phyloP scores from a whole-genome alignment of 768 basidiomycete genomes.

The Mycena filopes region DNA sequence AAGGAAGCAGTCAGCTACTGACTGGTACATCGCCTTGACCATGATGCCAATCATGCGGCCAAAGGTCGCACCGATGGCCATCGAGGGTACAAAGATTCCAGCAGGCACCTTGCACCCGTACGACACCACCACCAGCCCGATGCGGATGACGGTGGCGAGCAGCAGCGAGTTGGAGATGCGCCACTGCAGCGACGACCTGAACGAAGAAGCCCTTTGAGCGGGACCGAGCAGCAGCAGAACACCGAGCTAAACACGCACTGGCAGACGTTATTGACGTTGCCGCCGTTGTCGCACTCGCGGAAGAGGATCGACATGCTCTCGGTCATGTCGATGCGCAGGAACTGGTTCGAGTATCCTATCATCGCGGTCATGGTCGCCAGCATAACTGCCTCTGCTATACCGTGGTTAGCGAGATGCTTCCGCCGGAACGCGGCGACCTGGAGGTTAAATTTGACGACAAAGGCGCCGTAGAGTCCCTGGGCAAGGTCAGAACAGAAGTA shows the following conservation, averaged over 20 bases:
- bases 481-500: slow-evolving; percentile 3
- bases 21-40: slow-evolving; percentile 93
- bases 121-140: slow-evolving; percentile 86
- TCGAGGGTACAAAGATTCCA: slow-evolving; percentile 98
- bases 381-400: slow-evolving; percentile 87
- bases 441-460: slow-evolving; percentile 96
- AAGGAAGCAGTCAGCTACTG: slow-evolving; percentile 37
- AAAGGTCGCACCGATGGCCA: slow-evolving; percentile 98
- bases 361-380: slow-evolving; percentile 91
- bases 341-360: slow-evolving; percentile 94
- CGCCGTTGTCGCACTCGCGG: slow-evolving; percentile 94
- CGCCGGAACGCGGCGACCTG: slow-evolving; percentile 95
- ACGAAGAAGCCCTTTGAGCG: not conserved
- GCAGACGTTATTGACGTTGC: slow-evolving; percentile 89
- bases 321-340: slow-evolving; percentile 97
- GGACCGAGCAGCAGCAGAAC: slow-evolving; percentile 1
- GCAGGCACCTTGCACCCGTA: slow-evolving; percentile 98
- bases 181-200: slow-evolving; percentile 91
- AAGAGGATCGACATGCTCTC: slow-evolving; percentile 95
- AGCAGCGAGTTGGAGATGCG: slow-evolving; percentile 92
- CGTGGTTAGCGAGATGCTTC: slow-evolving; percentile 86
- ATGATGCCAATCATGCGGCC: slow-evolving; percentile 97
- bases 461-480: slow-evolving; percentile 96
- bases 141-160: slow-evolving; percentile 90
- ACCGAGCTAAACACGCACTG: slow-evolving; percentile 71